A percentile compares a stretch with the other conserved stretches of the same genome.
Evolutionary conservation across 1,284 basidiomycete genomes (phyloP).

Genomic region (Fomes fomentarius): DNA sequence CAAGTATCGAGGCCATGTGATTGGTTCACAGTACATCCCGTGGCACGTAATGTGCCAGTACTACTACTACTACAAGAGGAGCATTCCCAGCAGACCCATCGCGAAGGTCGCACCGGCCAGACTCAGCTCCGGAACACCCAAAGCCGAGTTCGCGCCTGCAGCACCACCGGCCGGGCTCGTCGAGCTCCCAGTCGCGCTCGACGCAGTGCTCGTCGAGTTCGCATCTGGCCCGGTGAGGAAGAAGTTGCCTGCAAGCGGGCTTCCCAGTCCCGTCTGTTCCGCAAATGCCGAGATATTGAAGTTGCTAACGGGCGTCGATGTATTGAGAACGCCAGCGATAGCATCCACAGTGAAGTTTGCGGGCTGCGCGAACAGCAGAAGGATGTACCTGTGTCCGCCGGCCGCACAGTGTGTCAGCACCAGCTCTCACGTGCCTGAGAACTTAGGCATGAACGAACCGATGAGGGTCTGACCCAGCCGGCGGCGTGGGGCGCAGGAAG

Average conservation of each 20-base stretch:
- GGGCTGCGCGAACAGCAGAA: slow-evolving; percentile 35
- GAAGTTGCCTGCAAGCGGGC: slow-evolving; percentile 36
- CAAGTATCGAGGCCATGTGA: not conserved
- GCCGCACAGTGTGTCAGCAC: not conserved
- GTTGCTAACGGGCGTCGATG: slow-evolving; percentile 28
- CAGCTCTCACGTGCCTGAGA: not conserved
- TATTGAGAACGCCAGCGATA: slow-evolving; percentile 24
- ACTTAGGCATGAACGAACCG: slow-evolving; percentile 33
- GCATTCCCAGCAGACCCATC: slow-evolving; percentile 7
- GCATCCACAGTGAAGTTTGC: slow-evolving; percentile 27
- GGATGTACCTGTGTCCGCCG: slow-evolving; percentile 26
- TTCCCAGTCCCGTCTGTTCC: slow-evolving; percentile 30
- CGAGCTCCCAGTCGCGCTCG: not conserved
- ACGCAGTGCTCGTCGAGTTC: slow-evolving; percentile 9
- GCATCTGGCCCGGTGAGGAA: slow-evolving; percentile 32
- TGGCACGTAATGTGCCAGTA: too few species aligned
- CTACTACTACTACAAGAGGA: slow-evolving; percentile 2
- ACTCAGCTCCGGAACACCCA: slow-evolving; percentile 8
- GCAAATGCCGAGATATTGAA: slow-evolving; percentile 37
- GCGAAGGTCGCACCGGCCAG: not conserved
- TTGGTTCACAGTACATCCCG: not conserved
- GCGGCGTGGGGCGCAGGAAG: slow-evolving; percentile 42
- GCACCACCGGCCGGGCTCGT: slow-evolving; percentile 3
- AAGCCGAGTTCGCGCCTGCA: not conserved
- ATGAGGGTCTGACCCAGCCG: slow-evolving; percentile 51